Evolutionary conservation across 352 stramenopile genomes (phyloP).

Genomic region (Globisporangium recalcitrans): DNA sequence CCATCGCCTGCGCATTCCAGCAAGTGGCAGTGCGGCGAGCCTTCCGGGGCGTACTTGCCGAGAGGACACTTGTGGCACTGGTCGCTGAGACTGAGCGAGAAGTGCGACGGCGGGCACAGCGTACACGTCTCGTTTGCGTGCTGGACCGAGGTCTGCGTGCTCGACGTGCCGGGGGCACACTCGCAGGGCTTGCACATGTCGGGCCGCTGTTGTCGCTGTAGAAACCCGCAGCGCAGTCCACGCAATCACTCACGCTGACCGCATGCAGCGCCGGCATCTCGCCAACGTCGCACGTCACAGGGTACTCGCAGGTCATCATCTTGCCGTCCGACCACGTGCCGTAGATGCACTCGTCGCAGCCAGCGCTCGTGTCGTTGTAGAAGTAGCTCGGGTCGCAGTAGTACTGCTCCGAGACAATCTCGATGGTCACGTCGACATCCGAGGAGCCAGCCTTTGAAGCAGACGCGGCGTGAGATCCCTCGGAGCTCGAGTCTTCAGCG

Average conservation of each 20-base stretch:
- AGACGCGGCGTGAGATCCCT: neutral
- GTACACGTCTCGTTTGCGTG: conserved; percentile 17
- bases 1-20: conserved; percentile 24
- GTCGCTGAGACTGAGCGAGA: conserved; percentile 28
- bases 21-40: conserved; percentile 22
- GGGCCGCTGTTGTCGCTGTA: conserved; percentile 30
- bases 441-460: neutral
- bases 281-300: conserved; percentile 24
- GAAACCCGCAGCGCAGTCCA: conserved; percentile 28
- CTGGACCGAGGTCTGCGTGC: conserved; percentile 10
- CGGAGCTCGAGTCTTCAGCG: neutral
- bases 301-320: conserved; percentile 35
- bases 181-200: conserved; percentile 35
- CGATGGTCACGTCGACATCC: conserved; percentile 8
- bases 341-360: conserved; percentile 34
- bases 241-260: conserved; percentile 21
- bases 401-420: conserved; percentile 13
- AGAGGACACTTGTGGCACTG: conserved; percentile 32
- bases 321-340: conserved; percentile 41
- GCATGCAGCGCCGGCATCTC: conserved; percentile 30
- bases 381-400: conserved; percentile 35
- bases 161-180: conserved; percentile 26
- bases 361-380: conserved; percentile 22
- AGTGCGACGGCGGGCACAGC: conserved; percentile 22
- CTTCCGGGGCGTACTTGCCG: conserved; percentile 25